Evolutionary conservation across 164 flowering plant genomes (phyloP), one percentile per base, ranked within the genome.

Genomic region (Hamamelis virginiana): DNA sequence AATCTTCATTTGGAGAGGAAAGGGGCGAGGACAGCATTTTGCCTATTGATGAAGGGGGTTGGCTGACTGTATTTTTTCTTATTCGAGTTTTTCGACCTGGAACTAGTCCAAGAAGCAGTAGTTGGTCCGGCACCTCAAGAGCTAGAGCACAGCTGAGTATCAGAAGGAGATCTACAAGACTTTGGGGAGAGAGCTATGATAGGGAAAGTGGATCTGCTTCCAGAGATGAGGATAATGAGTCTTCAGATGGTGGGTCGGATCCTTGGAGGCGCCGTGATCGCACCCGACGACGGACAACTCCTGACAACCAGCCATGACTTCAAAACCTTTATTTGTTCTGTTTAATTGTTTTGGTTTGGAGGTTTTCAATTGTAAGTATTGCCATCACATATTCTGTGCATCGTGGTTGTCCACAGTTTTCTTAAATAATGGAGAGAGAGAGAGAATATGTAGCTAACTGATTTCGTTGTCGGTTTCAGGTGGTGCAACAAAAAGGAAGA

Each of bases 121-220:
- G 84, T 64, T 79, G 87, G 91, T 82, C 86, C 10, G 76, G 85
- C 64, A 69, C 83, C 15, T 82, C 92, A n/a, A 81, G 94, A 72
- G 72, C 82, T 21, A 81, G 90, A 71, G 87, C 83, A 5, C 86
- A 79, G 46, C 56, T 78, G 21, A 80, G 87, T 65, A 66, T 78
- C 8, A 81, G 90, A 51, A 78, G 89, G 73, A 78, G 90, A 68
- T 62, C 89, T 3, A 45, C 75, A 1, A 70, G 81, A 66, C 82
- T 81, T 5, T 89, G 91, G 96, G 94, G 94, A 1, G 94, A 87
- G 81, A 84, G 72, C 72, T 70, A 70, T 69, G 93, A 92, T 27
- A 77, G 74, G 18, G 89, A 82, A 52, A 61, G 64, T 46, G 84
- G 73, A 0, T 67, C 89, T 59, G 65, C 80, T 63, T 46, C 86